These are phyloP conservation scores for Berberis vulgaris DNA, from an alignment of 164 flowering plant species.

Conservation along the genomic window DNA sequence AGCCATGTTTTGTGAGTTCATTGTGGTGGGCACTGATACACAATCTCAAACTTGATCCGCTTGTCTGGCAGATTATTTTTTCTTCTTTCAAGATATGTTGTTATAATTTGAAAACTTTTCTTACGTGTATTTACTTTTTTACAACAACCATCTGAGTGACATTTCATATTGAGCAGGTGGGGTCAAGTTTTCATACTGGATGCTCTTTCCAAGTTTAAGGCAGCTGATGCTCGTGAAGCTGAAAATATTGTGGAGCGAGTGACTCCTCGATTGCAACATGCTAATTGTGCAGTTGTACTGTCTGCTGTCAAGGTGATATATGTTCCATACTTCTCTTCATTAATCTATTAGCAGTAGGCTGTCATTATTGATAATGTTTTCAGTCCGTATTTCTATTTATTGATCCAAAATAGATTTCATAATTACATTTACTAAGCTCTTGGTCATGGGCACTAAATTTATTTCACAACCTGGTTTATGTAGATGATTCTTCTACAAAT, in stretches of 20 bases:
- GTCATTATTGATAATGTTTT: too few species aligned
- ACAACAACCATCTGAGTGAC: background rate
- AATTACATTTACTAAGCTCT: too few species aligned
- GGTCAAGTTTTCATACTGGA: conserved; percentile 99
- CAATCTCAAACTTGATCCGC: too few species aligned
- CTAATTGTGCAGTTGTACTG: conserved; percentile 99
- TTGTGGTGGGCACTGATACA: too few species aligned
- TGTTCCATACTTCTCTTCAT: background rate
- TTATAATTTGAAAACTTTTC: background rate
- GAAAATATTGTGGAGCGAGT: conserved; percentile 98
- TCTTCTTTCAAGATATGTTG: background rate
- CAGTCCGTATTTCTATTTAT: too few species aligned
- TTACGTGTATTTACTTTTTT: background rate
- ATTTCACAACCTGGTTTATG: conserved; percentile 13
- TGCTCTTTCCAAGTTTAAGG: conserved; percentile 94
- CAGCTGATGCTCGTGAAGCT: conserved; percentile 98
- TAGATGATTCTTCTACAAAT: conserved; percentile 99
- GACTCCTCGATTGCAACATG: conserved; percentile 97
- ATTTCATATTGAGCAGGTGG: conserved; percentile 53
- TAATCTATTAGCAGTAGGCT: background rate
- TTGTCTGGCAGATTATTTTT: too few species aligned
- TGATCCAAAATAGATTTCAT: too few species aligned
- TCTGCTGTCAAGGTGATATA: conserved; percentile 91
- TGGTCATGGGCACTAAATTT: background rate
- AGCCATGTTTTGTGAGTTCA: too few species aligned